Conservation (phyloP, 805 yeast genomes). For the Sungouiozyma ichnusensis region DNA sequence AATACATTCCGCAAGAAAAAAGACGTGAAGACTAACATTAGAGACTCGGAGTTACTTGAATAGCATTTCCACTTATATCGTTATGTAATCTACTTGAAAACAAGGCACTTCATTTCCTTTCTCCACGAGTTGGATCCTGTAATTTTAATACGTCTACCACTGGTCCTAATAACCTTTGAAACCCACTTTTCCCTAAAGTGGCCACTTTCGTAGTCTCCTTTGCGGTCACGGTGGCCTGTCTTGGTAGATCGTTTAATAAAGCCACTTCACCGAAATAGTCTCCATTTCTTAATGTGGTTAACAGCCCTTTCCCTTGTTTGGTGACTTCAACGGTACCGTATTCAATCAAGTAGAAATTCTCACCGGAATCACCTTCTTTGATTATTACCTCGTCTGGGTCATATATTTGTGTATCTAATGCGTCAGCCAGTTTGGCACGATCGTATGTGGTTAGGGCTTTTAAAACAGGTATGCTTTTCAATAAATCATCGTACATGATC, state of each 20-base stretch:
- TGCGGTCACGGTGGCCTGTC: slow-evolving; percentile 89
- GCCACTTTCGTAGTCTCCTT: slow-evolving; percentile 70
- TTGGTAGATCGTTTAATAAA: slow-evolving; percentile 77
- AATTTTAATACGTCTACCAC: slow-evolving; percentile 80
- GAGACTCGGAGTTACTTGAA: too few species aligned
- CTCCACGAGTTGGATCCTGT: slow-evolving; percentile 62
- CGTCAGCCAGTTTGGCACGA: slow-evolving; percentile 89
- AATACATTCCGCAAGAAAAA: too few species aligned
- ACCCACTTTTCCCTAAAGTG: slow-evolving; percentile 84
- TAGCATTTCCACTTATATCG: too few species aligned
- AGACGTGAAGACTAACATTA: too few species aligned
- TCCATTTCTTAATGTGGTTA: slow-evolving; percentile 58
- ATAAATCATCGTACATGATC: slow-evolving; percentile 77
- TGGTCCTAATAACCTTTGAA: slow-evolving; percentile 88
- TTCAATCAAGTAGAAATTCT: slow-evolving; percentile 63
- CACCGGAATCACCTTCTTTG: slow-evolving; percentile 78
- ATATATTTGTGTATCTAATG: slow-evolving; percentile 68
- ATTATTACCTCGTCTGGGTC: slow-evolving; percentile 66
- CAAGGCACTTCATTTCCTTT: background rate
- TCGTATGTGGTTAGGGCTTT: slow-evolving; percentile 65
- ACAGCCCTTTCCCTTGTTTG: slow-evolving; percentile 47
- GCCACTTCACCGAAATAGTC: slow-evolving; percentile 97
- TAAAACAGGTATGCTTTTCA: slow-evolving; percentile 78
- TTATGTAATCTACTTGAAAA: background rate
- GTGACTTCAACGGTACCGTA: slow-evolving; percentile 73